A percentile compares a stretch with the other conserved stretches of the same genome.
These are phyloP conservation scores for Cymbidium sinense DNA, from an alignment of 106 monocot genomes.

Conservation along the genomic window DNA sequence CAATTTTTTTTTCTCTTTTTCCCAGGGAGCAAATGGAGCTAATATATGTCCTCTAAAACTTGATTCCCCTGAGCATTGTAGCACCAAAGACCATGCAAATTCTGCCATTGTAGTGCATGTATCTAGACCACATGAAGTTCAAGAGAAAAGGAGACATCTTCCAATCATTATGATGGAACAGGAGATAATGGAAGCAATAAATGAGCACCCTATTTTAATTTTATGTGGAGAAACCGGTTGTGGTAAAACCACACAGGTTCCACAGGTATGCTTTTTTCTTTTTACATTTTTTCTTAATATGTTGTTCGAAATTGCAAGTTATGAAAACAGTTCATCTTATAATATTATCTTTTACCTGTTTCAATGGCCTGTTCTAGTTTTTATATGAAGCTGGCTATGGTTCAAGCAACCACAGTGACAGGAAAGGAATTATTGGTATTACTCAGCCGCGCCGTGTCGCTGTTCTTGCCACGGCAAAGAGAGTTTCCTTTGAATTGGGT, in stretches of 20 bases:
- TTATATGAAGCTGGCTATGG: constrained; percentile 98
- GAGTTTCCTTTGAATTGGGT: constrained; percentile 83
- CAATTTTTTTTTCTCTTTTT: constrained; percentile 1
- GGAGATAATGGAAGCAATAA: constrained; percentile 98
- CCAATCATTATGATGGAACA: constrained; percentile 98
- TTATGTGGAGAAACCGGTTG: constrained; percentile 99
- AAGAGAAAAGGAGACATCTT: constrained; percentile 64
- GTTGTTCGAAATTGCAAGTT: not conserved
- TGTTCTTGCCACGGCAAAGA: constrained; percentile 86
- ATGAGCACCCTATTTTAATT: constrained; percentile 74
- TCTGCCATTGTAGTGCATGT: constrained; percentile 62
- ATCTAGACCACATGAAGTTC: constrained; percentile 65
- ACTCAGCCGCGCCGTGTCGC: constrained; percentile 99
- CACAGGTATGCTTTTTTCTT: constrained; percentile 63
- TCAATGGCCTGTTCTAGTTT: constrained; percentile 44
- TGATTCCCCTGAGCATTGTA: not conserved
- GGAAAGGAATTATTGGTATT: constrained; percentile 80
- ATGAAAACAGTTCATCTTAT: not conserved
- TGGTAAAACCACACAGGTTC: constrained; percentile 98
- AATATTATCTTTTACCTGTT: not conserved
- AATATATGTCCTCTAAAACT: constrained; percentile 9
- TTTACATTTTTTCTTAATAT: too few relatives aligned
- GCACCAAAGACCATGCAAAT: constrained; percentile 8
- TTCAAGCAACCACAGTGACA: constrained; percentile 30
- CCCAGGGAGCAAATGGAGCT: constrained; percentile 15